A percentile compares a stretch with the other conserved stretches of the same genome.
Evolutionary conservation across 805 yeast genomes (phyloP).

Genomic region (Candida railenensis): DNA sequence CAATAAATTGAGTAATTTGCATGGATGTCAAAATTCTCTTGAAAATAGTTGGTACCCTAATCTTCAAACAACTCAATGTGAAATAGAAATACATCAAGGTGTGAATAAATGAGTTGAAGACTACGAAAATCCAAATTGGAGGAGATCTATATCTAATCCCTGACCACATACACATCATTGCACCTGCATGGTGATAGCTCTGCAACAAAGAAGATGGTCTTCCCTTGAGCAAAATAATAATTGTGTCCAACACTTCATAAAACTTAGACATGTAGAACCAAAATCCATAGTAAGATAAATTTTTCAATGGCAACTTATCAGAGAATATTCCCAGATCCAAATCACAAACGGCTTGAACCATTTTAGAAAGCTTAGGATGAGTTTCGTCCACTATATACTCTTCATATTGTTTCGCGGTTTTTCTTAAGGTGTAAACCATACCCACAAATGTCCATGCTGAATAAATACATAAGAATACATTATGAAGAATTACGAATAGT

Average conservation of each 20-base stretch:
- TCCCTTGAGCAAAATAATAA: constrained; percentile 66
- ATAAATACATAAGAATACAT: constrained; percentile 59
- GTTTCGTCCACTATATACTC: constrained; percentile 20
- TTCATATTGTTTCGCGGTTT: constrained; percentile 29
- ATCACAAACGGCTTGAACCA: constrained; percentile 59
- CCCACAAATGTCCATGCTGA: constrained; percentile 71
- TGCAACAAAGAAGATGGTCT: constrained; percentile 64
- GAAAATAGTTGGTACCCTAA: constrained; percentile 54
- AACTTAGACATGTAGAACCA: constrained; percentile 69
- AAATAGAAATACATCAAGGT: constrained; percentile 72
- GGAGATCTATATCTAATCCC: constrained; percentile 69
- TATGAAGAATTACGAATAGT: constrained; percentile 57
- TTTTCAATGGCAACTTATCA: constrained; percentile 17
- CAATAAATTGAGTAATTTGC: constrained; percentile 66
- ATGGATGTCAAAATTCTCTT: constrained; percentile 62
- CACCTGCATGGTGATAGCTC: constrained; percentile 77
- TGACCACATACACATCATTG: constrained; percentile 81
- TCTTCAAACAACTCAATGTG: constrained; percentile 56
- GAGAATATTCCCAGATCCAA: constrained; percentile 58
- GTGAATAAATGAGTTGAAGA: constrained; percentile 77
- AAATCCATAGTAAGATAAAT: constrained; percentile 59
- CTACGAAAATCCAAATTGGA: constrained; percentile 79
- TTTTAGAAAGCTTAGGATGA: constrained; percentile 41
- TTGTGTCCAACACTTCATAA: constrained; percentile 69
- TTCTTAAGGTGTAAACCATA: constrained; percentile 52